Evolutionary conservation across 371 early-diverging fungal genomes (phyloP).

Genomic region (Syncephalastrum racemosum): DNA sequence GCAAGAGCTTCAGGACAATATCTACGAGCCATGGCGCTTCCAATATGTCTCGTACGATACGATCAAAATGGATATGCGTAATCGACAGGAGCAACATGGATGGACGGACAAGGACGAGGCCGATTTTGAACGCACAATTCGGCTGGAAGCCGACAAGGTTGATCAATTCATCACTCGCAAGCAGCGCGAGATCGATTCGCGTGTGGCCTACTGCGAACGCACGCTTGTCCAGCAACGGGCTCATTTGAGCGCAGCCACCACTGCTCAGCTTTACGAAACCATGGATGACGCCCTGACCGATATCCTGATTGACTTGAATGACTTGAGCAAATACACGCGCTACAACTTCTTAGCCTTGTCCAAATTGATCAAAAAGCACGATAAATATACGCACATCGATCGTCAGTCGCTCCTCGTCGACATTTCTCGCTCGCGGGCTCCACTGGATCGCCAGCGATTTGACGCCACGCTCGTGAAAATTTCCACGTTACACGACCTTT

Average conservation of each 20-base stretch:
- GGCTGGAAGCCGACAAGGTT: slow-evolving; percentile 89
- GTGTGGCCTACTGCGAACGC: slow-evolving; percentile 76
- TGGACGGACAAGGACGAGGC: slow-evolving; percentile 77
- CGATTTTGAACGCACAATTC: slow-evolving; percentile 79
- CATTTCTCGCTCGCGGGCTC: slow-evolving; percentile 28
- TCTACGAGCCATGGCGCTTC: slow-evolving; percentile 81
- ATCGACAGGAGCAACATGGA: slow-evolving; percentile 34
- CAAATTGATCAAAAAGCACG: slow-evolving; percentile 94
- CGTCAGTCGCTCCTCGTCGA: slow-evolving; percentile 27
- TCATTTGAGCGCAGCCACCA: slow-evolving; percentile 17
- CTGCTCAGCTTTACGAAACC: slow-evolving; percentile 33
- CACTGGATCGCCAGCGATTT: slow-evolving; percentile 54
- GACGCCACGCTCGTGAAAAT: slow-evolving; percentile 87
- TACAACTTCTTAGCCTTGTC: slow-evolving; percentile 95
- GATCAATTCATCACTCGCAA: slow-evolving; percentile 58
- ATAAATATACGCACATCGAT: slow-evolving; percentile 45
- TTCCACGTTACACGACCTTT: slow-evolving; percentile 84
- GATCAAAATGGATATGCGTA: slow-evolving; percentile 74
- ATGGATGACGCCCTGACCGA: slow-evolving; percentile 79
- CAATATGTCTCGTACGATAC: slow-evolving; percentile 85
- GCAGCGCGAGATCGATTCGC: slow-evolving; percentile 84
- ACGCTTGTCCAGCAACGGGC: slow-evolving; percentile 30
- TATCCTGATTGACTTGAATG: slow-evolving; percentile 84
- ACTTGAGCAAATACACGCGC: slow-evolving; percentile 90
- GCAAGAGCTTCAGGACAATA: slow-evolving; percentile 67